Evolutionary conservation across 2,329 filamentous ascomycete species (phyloP).

Genomic region (Fusarium guadeloupense): DNA sequence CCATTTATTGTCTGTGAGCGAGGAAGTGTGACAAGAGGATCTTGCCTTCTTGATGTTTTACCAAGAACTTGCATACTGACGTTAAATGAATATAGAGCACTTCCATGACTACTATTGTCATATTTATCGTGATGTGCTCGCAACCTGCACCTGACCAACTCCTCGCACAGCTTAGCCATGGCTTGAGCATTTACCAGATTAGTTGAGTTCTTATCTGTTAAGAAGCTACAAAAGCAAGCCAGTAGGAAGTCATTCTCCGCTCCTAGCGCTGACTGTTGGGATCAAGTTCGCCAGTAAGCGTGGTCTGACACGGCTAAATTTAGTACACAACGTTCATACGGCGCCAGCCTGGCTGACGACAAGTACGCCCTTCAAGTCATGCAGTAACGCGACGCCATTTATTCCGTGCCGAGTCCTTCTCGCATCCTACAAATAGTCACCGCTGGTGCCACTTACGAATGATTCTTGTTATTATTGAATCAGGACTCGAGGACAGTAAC

Average conservation of each 20-base stretch:
- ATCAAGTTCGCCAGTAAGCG: neutral
- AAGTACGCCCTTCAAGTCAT: neutral
- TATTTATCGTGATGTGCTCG: too few species aligned
- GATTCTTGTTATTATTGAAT: neutral
- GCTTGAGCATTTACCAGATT: too few species aligned
- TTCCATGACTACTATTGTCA: too few species aligned
- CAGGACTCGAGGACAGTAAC: neutral
- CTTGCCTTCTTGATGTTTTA: too few species aligned
- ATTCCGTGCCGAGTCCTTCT: neutral
- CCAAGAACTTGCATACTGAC: too few species aligned
- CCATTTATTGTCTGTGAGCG: too few species aligned
- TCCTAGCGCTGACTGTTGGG: neutral
- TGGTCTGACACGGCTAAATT: neutral
- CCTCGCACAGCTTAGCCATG: too few species aligned
- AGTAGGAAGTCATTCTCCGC: neutral
- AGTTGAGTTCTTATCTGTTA: too few species aligned
- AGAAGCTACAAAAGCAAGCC: neutral
- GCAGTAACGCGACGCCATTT: neutral
- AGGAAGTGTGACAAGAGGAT: too few species aligned
- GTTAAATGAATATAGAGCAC: too few species aligned
- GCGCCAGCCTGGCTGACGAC: neutral
- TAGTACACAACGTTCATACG: neutral
- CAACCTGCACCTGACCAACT: too few species aligned
- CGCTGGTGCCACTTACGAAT: neutral
- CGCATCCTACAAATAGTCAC: neutral